phyloP scores from a whole-genome alignment of 139 green algal genomes.

The Diplosphaera chodatii region DNA sequence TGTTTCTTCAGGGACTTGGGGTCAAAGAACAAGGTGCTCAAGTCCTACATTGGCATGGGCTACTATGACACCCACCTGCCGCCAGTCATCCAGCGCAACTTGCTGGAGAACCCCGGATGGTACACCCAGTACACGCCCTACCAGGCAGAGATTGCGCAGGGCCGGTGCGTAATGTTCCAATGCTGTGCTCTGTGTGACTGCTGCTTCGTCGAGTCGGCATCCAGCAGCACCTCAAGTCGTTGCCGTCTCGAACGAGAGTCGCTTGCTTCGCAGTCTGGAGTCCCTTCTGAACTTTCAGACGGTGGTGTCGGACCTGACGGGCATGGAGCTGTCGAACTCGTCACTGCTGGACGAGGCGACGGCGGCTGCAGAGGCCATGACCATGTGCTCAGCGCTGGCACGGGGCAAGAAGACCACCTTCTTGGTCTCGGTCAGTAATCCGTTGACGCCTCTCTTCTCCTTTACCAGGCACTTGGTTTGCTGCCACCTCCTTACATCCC shows the following conservation, averaged over 20 bases:
- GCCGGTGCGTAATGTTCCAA: constrained; percentile 25
- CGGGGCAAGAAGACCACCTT: constrained; percentile 98
- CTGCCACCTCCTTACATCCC: too few relatives aligned
- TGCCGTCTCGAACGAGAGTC: too few relatives aligned
- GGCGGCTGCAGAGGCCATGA: constrained; percentile 97
- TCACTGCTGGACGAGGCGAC: constrained; percentile 97
- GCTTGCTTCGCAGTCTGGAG: constrained; percentile 75
- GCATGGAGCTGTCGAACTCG: constrained; percentile 86
- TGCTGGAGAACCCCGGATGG: constrained; percentile 99
- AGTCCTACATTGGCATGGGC: constrained; percentile 95
- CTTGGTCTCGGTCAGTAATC: constrained; percentile 70
- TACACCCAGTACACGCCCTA: constrained; percentile 99
- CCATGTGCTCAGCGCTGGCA: constrained; percentile 91
- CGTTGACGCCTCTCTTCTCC: too few relatives aligned
- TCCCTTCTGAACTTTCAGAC: constrained; percentile 99
- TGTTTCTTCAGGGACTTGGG: constrained; percentile 82
- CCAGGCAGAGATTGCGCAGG: constrained; percentile 93
- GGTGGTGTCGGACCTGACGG: constrained; percentile 93
- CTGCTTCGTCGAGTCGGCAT: too few relatives aligned
- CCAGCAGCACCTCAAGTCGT: too few relatives aligned
- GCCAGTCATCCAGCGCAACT: constrained; percentile 93
- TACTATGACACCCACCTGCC: constrained; percentile 94
- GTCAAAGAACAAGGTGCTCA: constrained; percentile 93
- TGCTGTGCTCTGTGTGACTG: too few relatives aligned
- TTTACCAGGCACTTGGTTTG: too few relatives aligned